Evolutionary conservation across 2,329 filamentous ascomycete genomes (phyloP).

Genomic region (Fusarium sp.): DNA sequence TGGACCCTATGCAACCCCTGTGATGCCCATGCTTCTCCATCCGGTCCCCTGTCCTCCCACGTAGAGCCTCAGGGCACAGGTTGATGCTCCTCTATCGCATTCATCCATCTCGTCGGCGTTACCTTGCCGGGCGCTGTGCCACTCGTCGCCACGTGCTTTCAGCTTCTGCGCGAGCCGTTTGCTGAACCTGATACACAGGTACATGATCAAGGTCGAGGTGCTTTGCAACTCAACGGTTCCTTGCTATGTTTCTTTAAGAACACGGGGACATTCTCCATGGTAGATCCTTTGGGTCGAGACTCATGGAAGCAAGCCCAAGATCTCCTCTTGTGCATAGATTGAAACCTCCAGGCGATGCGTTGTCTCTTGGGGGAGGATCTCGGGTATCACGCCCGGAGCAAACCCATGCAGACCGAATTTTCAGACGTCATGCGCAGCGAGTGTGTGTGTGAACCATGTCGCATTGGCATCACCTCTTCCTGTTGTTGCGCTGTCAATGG

Average conservation of each 20-base stretch:
- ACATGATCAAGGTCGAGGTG: not conserved
- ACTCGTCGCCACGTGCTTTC: constrained; percentile 19
- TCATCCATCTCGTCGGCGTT: constrained; percentile 8
- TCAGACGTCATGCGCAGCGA: constrained; percentile 20
- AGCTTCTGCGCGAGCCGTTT: constrained; percentile 6
- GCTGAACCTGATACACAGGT: constrained; percentile 32
- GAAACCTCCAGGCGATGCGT: constrained; percentile 8
- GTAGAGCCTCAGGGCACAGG: constrained; percentile 21
- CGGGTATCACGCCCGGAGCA: not conserved
- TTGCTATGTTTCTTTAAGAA: constrained; percentile 5
- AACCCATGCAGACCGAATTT: constrained; percentile 34
- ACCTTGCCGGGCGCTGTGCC: constrained; percentile 8
- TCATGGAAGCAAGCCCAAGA: constrained; percentile 6
- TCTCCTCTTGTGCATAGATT: constrained; percentile 8
- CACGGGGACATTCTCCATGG: not conserved
- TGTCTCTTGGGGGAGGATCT: constrained; percentile 9
- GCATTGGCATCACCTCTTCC: constrained; percentile 17
- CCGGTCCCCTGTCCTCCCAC: not conserved
- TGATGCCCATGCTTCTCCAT: not conserved
- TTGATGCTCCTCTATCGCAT: not conserved
- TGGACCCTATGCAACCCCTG: constrained; percentile 3
- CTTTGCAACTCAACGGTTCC: not conserved
- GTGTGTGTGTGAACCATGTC: constrained; percentile 3
- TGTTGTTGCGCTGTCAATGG: constrained; percentile 37
- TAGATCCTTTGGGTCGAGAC: constrained; percentile 5